These are phyloP conservation scores for Rhizopogon vinicolor DNA, from an alignment of 768 basidiomycete species.

Conservation along the genomic window DNA sequence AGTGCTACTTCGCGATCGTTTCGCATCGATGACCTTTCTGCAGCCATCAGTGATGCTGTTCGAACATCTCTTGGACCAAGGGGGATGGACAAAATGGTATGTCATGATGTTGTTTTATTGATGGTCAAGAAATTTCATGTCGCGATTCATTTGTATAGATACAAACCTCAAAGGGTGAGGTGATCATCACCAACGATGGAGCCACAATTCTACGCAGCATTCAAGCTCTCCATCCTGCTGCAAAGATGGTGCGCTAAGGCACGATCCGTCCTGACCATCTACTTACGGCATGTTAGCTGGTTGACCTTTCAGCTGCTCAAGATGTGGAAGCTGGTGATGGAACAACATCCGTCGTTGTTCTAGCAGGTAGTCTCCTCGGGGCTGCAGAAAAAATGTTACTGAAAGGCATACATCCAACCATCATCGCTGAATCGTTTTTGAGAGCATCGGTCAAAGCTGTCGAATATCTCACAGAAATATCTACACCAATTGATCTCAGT, in stretches of 20 bases:
- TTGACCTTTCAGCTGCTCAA: constrained; percentile 96
- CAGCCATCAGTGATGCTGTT: constrained; percentile 97
- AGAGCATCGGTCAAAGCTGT: constrained; percentile 91
- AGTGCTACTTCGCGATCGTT: neutral
- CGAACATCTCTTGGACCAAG: constrained; percentile 93
- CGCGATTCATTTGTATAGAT: constrained; percentile 49
- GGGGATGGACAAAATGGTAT: constrained; percentile 99
- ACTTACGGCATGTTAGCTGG: constrained; percentile 52
- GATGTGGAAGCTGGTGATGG: constrained; percentile 99
- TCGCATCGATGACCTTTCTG: constrained; percentile 6
- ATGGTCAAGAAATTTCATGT: constrained; percentile 8
- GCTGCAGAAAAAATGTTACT: constrained; percentile 96
- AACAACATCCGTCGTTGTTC: constrained; percentile 94
- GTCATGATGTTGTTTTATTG: constrained; percentile 16
- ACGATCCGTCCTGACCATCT: constrained; percentile 1
- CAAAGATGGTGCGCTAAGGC: constrained; percentile 73
- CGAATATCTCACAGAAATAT: constrained; percentile 90
- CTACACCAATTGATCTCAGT: constrained; percentile 85
- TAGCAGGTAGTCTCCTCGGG: constrained; percentile 88
- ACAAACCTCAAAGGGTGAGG: constrained; percentile 93
- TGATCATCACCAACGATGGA: constrained; percentile 98
- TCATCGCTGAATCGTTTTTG: constrained; percentile 93
- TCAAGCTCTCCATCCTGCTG: constrained; percentile 95
- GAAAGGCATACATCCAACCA: constrained; percentile 97
- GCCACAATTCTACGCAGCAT: constrained; percentile 96